phyloP scores from a whole-genome alignment of 805 yeast species.

The Wickerhamomyces ciferrii region DNA sequence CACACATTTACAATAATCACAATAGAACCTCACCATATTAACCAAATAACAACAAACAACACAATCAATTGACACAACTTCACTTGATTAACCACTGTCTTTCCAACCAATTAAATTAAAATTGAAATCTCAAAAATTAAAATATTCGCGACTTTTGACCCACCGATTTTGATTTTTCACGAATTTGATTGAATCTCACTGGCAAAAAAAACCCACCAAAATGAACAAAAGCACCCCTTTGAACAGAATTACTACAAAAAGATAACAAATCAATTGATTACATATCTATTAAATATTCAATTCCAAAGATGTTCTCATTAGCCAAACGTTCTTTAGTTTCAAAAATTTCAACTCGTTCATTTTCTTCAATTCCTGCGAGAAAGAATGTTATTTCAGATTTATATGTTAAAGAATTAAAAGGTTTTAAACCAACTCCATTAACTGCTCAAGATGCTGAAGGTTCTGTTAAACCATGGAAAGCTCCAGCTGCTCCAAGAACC shows the following conservation, averaged over 20 bases:
- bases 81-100: constrained; percentile 5
- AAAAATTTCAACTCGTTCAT: constrained; percentile 27
- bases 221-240: not conserved
- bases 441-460: constrained; percentile 71
- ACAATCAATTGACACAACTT: constrained; percentile 1
- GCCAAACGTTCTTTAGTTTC: constrained; percentile 17
- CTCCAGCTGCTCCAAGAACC: constrained; percentile 71
- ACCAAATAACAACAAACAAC: not conserved
- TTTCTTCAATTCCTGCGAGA: constrained; percentile 29
- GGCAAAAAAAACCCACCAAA: not conserved
- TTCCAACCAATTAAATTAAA: not conserved
- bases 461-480: constrained; percentile 76
- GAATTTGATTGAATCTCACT: too few relatives aligned
- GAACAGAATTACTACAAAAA: too few relatives aligned
- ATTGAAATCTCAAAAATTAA: not conserved
- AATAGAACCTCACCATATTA: constrained; percentile 65
- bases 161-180: not conserved
- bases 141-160: not conserved
- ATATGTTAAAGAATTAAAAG: constrained; percentile 81
- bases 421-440: constrained; percentile 79
- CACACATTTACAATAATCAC: constrained; percentile 73
- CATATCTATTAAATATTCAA: not conserved
- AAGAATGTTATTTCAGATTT: constrained; percentile 72
- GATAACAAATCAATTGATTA: not conserved
- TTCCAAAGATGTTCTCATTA: constrained; percentile 16